phyloP scores from a whole-genome alignment of 306 rosid genomes.

The Inga leiocalycina region DNA sequence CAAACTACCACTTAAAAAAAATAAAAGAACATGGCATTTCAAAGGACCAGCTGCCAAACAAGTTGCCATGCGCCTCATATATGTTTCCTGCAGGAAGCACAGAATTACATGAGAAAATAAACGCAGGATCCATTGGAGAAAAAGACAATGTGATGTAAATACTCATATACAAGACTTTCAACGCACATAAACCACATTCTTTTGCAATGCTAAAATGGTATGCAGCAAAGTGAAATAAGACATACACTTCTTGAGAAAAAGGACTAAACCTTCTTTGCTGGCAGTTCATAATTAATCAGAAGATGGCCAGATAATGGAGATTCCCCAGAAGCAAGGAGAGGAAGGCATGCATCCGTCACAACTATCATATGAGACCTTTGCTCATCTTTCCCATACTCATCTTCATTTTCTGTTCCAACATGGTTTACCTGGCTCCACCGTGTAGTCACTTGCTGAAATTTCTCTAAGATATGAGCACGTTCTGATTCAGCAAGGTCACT shows the following conservation, averaged over 20 bases:
- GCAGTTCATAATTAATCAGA: constrained; percentile 83
- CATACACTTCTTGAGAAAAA: background rate
- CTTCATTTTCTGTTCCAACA: constrained; percentile 48
- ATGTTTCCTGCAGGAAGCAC: constrained; percentile 70
- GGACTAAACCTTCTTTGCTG: constrained; percentile 68
- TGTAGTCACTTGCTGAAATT: constrained; percentile 54
- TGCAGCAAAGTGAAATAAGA: background rate
- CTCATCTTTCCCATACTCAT: constrained; percentile 52
- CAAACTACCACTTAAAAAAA: constrained; percentile 29
- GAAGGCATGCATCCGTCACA: constrained; percentile 89
- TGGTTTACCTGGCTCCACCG: constrained; percentile 60
- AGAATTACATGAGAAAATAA: constrained; percentile 27
- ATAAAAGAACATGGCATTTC: constrained; percentile 29
- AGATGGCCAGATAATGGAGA: constrained; percentile 63
- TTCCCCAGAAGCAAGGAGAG: constrained; percentile 81
- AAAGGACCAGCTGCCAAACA: constrained; percentile 86
- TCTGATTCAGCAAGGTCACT: constrained; percentile 90
- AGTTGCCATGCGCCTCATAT: constrained; percentile 71
- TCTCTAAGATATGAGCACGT: constrained; percentile 64
- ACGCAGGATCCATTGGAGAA: constrained; percentile 3
- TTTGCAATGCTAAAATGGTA: background rate
- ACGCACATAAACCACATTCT: constrained; percentile 31
- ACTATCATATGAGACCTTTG: constrained; percentile 76
- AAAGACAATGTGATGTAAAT: background rate
- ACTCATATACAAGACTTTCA: background rate